These are phyloP conservation scores for Phaeotremella skinneri DNA, from an alignment of 768 basidiomycete genomes.

Conservation along the genomic window DNA sequence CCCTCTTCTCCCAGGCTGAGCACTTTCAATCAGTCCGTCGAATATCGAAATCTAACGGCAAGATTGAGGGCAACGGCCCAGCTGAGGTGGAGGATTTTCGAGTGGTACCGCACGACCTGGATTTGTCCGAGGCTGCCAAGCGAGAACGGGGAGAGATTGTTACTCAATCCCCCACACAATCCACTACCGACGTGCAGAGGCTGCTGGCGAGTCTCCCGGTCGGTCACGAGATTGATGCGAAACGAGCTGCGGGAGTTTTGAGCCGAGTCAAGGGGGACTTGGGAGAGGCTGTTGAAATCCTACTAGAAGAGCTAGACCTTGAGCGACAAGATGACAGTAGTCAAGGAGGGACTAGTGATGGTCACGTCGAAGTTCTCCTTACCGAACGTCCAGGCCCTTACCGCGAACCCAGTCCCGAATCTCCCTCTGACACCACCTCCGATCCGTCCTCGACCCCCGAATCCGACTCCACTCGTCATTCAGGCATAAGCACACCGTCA, in stretches of 20 bases:
- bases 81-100: slow-evolving; percentile 39
- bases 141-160: slow-evolving; percentile 25
- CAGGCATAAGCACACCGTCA: slow-evolving; percentile 1
- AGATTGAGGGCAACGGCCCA: slow-evolving; percentile 39
- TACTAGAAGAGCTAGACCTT: slow-evolving; percentile 29
- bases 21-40: slow-evolving; percentile 40
- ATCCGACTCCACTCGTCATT: background rate
- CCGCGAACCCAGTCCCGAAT: background rate
- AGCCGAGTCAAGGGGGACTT: slow-evolving; percentile 31
- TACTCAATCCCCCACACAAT: background rate
- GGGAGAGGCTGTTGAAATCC: slow-evolving; percentile 37
- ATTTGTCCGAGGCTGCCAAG: slow-evolving; percentile 29
- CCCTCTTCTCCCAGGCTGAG: slow-evolving; percentile 42
- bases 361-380: slow-evolving; percentile 1
- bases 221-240: slow-evolving; percentile 22
- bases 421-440: background rate
- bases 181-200: background rate
- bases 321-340: background rate
- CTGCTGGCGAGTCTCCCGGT: slow-evolving; percentile 28
- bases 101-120: slow-evolving; percentile 37
- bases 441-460: background rate
- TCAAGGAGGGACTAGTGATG: background rate
- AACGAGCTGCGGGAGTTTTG: slow-evolving; percentile 18
- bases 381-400: background rate
- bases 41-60: slow-evolving; percentile 2